These are phyloP conservation scores for Zostera marina DNA, from an alignment of 116 monocot species.

Conservation along the genomic window DNA sequence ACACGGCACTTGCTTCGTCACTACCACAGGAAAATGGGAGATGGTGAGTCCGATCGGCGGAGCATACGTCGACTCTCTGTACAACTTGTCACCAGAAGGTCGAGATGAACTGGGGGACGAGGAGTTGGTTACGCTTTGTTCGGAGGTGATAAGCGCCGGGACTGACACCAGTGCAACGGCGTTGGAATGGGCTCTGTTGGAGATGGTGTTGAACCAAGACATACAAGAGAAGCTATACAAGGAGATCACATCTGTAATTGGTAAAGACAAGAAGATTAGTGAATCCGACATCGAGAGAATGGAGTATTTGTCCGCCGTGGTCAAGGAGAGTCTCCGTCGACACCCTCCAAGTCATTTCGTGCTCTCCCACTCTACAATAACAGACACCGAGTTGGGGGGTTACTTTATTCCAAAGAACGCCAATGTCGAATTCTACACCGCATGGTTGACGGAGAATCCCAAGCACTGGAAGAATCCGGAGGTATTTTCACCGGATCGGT, in stretches of 20 bases:
- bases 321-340: slow-evolving; percentile 78
- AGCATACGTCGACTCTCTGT: slow-evolving; percentile 82
- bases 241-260: slow-evolving; percentile 22
- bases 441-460: slow-evolving; percentile 76
- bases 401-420: slow-evolving; percentile 47
- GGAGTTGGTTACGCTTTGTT: slow-evolving; percentile 80
- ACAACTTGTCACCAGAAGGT: slow-evolving; percentile 29
- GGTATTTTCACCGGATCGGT: slow-evolving; percentile 79
- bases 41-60: slow-evolving; percentile 69
- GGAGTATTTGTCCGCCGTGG: slow-evolving; percentile 54
- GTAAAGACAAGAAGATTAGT: slow-evolving; percentile 20
- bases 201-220: slow-evolving; percentile 47
- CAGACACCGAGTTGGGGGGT: slow-evolving; percentile 69
- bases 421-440: slow-evolving; percentile 83
- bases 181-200: slow-evolving; percentile 70
- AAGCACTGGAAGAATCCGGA: slow-evolving; percentile 41
- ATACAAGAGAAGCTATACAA: slow-evolving; percentile 39
- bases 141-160: slow-evolving; percentile 95
- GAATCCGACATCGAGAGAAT: slow-evolving; percentile 71
- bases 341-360: slow-evolving; percentile 96
- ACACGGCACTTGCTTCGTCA: too few species aligned
- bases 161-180: slow-evolving; percentile 89
- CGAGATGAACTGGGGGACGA: slow-evolving; percentile 52
- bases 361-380: slow-evolving; percentile 56
- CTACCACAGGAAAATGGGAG: slow-evolving; percentile 11